Conservation (phyloP, 2,329 filamentous ascomycete genomes). For the Pyricularia grisea region DNA sequence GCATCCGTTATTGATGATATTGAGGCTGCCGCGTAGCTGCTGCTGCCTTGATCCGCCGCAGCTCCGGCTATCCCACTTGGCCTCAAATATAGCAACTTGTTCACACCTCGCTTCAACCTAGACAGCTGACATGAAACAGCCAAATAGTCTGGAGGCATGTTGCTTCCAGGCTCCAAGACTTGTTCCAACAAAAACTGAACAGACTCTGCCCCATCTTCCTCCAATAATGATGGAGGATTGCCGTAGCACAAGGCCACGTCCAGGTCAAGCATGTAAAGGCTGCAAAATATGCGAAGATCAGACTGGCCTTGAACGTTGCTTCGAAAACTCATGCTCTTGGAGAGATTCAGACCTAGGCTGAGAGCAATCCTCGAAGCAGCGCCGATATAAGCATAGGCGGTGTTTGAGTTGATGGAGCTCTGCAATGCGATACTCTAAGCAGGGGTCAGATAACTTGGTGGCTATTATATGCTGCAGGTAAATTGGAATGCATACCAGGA, state of each 20-base stretch:
- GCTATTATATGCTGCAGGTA: not conserved
- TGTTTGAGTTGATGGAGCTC: constrained; percentile 16
- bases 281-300: constrained; percentile 16
- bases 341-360: constrained; percentile 16
- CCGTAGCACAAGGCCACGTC: constrained; percentile 17
- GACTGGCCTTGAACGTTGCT: constrained; percentile 16
- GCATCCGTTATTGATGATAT: constrained; percentile 11
- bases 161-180: constrained; percentile 15
- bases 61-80: not conserved
- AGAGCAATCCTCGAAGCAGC: constrained; percentile 16
- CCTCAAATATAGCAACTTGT: constrained; percentile 11
- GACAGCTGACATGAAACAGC: constrained; percentile 13
- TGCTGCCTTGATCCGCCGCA: not conserved
- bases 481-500: constrained; percentile 11
- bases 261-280: constrained; percentile 16
- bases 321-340: constrained; percentile 12
- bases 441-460: not conserved
- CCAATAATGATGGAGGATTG: constrained; percentile 15
- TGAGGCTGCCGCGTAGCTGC: constrained; percentile 6
- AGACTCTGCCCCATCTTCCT: constrained; percentile 11
- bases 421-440: constrained; percentile 13
- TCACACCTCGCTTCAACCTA: constrained; percentile 13
- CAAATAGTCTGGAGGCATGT: constrained; percentile 17
- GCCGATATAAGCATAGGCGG: constrained; percentile 17
- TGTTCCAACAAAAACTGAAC: constrained; percentile 12